Base-by-base conservation (phyloP, 257 asterid genomes). In the Verbascum thapsus region DNA sequence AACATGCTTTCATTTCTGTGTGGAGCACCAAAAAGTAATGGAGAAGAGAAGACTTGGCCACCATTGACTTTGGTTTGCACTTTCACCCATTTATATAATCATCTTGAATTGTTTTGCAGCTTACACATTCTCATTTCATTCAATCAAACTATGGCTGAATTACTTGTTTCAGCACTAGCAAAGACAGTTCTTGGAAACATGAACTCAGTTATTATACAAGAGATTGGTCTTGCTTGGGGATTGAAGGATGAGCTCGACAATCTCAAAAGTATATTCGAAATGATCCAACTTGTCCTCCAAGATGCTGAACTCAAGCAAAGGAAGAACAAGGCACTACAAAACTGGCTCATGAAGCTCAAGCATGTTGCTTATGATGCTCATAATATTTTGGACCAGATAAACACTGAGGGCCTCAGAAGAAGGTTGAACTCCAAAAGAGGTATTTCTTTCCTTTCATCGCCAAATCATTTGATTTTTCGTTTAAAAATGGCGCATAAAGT, bases 301-400 rank as follows among this genome's bases (percentile, higher is more conserved):
- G 72, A 72, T 52, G 77, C 77, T 30, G 68, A 72, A 42, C 8
- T 48, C 17, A 57, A 49, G 41, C 72, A 64, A 11, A 40, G 57
- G 37, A 71, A 50, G 61, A 71, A n/a, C n/a, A 15, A 32, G 38
- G 15, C 53, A 12, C 0, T 66, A 2, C 61, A 43, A 54, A 45
- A 34, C 10, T 76, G 85, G 80, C 61, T 70, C n/a, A 23, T 43
- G 32, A 67, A 66, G 69, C 80, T 80, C 19, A 80, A 76, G 17
- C 3, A 59, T 57, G 74, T 61, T 12, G 74, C 82, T 47, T 76
- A 63, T 51, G 80, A 76, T 44, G 81, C 70, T 50, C 80, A 80
- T 50, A 72, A 73, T 60, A 18, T 74, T 4, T 43, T 78, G 16
- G 80, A 78, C 0, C 51, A 45, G 45, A 58, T 70, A 7, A 26